Evolutionary conservation across 495 filamentous ascomycete species (phyloP), one percentile per base, ranked within the genome.

Genomic region (Aspergillus egyptiacus): DNA sequence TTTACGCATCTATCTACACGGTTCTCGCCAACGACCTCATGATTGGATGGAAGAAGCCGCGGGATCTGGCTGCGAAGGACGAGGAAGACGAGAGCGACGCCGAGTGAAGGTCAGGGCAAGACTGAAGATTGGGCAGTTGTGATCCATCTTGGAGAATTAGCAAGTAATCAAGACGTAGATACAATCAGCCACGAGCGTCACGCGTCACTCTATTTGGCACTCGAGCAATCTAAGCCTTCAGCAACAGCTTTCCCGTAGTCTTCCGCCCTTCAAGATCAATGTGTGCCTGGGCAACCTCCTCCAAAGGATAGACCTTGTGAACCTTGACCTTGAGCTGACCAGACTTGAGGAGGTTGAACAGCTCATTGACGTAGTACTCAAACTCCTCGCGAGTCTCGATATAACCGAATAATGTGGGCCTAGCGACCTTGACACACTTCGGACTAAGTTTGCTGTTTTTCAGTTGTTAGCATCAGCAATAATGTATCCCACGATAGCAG

Each of bases 301-400:
- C 75, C 39, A 97, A 66, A n/a, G 84, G 80, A 64, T 97, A 98
- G 1, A 80, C 67, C 53, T 95, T 76, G 61, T 96, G 88, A 18
- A 97, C 78, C 54, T 76, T 76, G 17, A 85, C 75, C 54, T 87
- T 82, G 28, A 96, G 65, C 55, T 86, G 78, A 23, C 81, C 82
- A 34, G 78, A 75, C 45, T 66, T 60, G 24, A 97, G 76, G 50
- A 89, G 73, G 2, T 72, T 74, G 58, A 91, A 90, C 22, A 97
- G 71, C 67, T 93, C 85, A 23, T 75, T 75, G 8, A 75, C 64
- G 64, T 90, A 95, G 32, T 62, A 61, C 54, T 86, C 77, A 36
- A 84, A 83, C 63, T 95, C 93, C 57, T 89, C 90, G 5, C 79
- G 68, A 22, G 85, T 91, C 28, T 67, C 65, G 38, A 95, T 75